Evolutionary conservation across 208 protist species (phyloP), one percentile per base, ranked within the genome.

Genomic region (Balamuthia mandrillaris): DNA sequence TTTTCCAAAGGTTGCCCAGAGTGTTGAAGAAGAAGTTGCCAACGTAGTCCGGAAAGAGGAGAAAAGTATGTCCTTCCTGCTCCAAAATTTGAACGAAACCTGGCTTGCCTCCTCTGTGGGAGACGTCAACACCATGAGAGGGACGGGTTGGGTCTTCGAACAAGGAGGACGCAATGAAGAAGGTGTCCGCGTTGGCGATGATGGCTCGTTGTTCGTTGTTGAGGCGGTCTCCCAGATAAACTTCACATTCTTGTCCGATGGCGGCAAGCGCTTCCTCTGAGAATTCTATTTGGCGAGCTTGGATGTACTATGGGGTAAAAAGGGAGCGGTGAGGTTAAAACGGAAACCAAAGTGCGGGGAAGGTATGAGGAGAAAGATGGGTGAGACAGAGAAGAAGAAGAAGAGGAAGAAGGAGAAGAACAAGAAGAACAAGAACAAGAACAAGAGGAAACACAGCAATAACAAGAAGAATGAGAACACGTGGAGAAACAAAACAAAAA

Each of bases 11-110:
- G 54, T 81, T 81, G 29, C 72, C 72, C 33, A 81, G 37, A 18
- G 72, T 81, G 37, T 81, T 81, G 44, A 81, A 81, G 33, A 81
- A 29, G 72, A 65, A 81, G 27, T 81, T 81, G 33, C 72, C 72
- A 10, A 81, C 44, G 33, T 81, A 81, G 72, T 81, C 72, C n/a
- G 72, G 72, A 39, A 39, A 81, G 44, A n/a, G n/a, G n/a, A n/a
- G n/a, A 72, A 14, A 7, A 72, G 27, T 5, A 41, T 72, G 63
- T 31, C 37, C 0, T 72, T 41, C 24, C 12, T 37, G 5, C 63
- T 33, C 21, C 18, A 47, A 24, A 18, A n/a, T n/a, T n/a, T n/a
- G 7, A 41, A 72, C 29, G 37, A 41, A 33, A 21, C 63, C 63
- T 14, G 63, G 63, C 16, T 72, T 41, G 37, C 42, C 63, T 16